Evolutionary conservation across 2,329 filamentous ascomycete genomes (phyloP).

Genomic region (Sclerotiophoma versabilis): DNA sequence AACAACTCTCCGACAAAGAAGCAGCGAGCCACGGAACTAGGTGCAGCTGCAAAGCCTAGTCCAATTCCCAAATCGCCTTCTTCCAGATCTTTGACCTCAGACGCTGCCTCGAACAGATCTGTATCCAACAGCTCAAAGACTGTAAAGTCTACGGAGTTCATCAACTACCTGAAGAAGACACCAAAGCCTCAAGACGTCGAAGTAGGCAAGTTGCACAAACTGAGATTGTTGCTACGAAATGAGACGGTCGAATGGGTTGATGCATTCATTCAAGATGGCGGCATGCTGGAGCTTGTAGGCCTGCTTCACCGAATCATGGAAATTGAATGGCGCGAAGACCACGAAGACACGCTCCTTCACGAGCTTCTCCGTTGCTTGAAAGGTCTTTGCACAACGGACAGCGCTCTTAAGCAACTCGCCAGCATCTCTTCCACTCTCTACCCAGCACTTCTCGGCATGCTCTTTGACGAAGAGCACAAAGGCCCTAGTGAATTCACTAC

Average conservation of each 20-base stretch:
- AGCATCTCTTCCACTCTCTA: slow-evolving; percentile 83
- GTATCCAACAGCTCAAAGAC: slow-evolving; percentile 76
- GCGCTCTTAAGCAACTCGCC: slow-evolving; percentile 81
- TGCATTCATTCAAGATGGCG: slow-evolving; percentile 84
- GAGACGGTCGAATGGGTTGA: slow-evolving; percentile 97
- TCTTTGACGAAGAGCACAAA: slow-evolving; percentile 98
- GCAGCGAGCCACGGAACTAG: slow-evolving; percentile 65
- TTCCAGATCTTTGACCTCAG: slow-evolving; percentile 61
- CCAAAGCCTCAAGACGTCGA: slow-evolving; percentile 84
- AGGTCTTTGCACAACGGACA: slow-evolving; percentile 88
- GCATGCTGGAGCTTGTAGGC: slow-evolving; percentile 89
- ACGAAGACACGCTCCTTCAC: slow-evolving; percentile 91
- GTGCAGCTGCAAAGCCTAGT: slow-evolving; percentile 72
- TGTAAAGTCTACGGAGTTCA: slow-evolving; percentile 81
- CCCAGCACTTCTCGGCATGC: slow-evolving; percentile 82
- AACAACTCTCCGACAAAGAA: slow-evolving; percentile 80
- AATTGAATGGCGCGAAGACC: slow-evolving; percentile 97
- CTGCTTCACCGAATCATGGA: slow-evolving; percentile 91
- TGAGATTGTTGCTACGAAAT: slow-evolving; percentile 86
- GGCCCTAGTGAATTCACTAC: slow-evolving; percentile 97
- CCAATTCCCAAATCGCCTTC: slow-evolving; percentile 71
- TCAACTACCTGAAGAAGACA: slow-evolving; percentile 81
- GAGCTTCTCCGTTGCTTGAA: slow-evolving; percentile 94
- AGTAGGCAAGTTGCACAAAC: slow-evolving; percentile 93
- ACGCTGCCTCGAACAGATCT: slow-evolving; percentile 62